Evolutionary conservation across 805 yeast species (phyloP).

Genomic region (Starmera quercuum): DNA sequence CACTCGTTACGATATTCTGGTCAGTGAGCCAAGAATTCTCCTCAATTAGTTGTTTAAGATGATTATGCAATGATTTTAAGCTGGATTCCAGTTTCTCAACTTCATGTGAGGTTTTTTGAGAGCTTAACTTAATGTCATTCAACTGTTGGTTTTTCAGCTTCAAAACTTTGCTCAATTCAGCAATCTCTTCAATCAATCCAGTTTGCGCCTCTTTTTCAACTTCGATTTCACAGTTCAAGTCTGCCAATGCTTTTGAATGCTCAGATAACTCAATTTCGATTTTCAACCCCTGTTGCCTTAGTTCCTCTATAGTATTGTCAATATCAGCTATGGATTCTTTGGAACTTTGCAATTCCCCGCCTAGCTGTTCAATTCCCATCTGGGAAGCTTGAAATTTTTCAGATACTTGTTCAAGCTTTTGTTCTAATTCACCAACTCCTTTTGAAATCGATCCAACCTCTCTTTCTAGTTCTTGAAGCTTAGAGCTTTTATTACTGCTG

Average conservation of each 20-base stretch:
- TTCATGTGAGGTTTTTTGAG: slow-evolving; percentile 49
- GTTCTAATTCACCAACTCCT: slow-evolving; percentile 29
- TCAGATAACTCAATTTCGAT: slow-evolving; percentile 21
- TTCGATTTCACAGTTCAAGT: slow-evolving; percentile 17
- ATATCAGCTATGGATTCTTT: slow-evolving; percentile 34
- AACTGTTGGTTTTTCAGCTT: slow-evolving; percentile 32
- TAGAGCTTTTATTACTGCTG: slow-evolving; percentile 68
- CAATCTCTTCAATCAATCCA: slow-evolving; percentile 72
- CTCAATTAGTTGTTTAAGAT: slow-evolving; percentile 37
- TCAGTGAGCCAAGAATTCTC: slow-evolving; percentile 73
- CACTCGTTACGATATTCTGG: slow-evolving; percentile 43
- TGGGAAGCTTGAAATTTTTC: slow-evolving; percentile 55
- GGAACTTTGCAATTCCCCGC: slow-evolving; percentile 43
- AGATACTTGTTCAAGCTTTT: slow-evolving; percentile 35
- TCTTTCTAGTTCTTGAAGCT: slow-evolving; percentile 53
- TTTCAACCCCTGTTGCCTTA: slow-evolving; percentile 19
- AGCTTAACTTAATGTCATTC: slow-evolving; percentile 40
- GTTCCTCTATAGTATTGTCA: slow-evolving; percentile 26
- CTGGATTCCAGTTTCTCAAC: slow-evolving; percentile 38
- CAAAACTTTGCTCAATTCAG: slow-evolving; percentile 43
- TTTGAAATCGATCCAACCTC: slow-evolving; percentile 39
- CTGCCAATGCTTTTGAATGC: slow-evolving; percentile 19
- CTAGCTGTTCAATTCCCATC: slow-evolving; percentile 63
- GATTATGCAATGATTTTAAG: slow-evolving; percentile 27
- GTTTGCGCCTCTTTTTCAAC: slow-evolving; percentile 44